Percentiles rank a stretch among this genome's conserved stretches.
phyloP scores from a whole-genome alignment of 805 yeast species.

The Saccharomycopsis fermentans region DNA sequence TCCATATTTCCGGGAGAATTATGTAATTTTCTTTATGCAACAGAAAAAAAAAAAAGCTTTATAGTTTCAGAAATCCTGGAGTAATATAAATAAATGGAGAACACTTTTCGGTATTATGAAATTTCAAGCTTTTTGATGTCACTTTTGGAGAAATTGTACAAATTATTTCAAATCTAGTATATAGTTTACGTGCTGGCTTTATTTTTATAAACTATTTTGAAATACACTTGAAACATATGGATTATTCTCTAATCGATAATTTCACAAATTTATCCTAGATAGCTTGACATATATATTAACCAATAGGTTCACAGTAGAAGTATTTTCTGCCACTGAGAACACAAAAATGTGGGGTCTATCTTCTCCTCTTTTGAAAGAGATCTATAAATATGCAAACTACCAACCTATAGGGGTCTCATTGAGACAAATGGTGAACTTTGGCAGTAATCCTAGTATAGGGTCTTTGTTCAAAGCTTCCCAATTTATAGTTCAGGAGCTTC shows the following conservation, averaged over 20 bases:
- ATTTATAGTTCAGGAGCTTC: slow-evolving; percentile 77
- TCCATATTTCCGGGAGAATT: background rate
- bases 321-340: no score
- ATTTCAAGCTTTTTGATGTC: no score
- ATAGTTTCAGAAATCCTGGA: background rate
- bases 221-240: no score
- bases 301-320: no score
- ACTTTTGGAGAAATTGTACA: no score
- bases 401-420: slow-evolving; percentile 80
- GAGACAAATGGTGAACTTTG: slow-evolving; percentile 87
- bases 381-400: slow-evolving; percentile 45
- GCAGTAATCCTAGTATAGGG: slow-evolving; percentile 69
- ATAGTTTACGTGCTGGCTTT: no score
- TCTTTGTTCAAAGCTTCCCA: slow-evolving; percentile 73
- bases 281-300: no score
- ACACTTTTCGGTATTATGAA: no score
- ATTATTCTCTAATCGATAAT: no score
- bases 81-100: background rate
- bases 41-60: background rate
- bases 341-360: slow-evolving; percentile 7
- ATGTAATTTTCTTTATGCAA: background rate
- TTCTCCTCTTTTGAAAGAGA: slow-evolving; percentile 17
- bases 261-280: no score
- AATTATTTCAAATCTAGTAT: no score
- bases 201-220: no score